phyloP scores from a whole-genome alignment of 352 stramenopile species.

The Detonula confervacea region DNA sequence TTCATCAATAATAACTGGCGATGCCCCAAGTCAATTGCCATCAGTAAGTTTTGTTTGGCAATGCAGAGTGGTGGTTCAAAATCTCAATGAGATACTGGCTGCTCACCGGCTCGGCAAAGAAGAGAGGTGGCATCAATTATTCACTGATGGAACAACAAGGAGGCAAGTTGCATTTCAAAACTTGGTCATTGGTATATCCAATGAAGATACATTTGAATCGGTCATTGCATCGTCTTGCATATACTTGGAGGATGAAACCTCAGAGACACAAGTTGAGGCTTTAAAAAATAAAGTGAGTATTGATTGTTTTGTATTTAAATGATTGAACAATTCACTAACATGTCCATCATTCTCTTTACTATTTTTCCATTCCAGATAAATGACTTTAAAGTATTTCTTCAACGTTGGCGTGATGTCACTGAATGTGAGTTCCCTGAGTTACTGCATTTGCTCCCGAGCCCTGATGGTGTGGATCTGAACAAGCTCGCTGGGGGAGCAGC shows the following conservation, averaged over 20 bases:
- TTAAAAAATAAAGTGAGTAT: neutral
- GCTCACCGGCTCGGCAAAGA: constrained; percentile 17
- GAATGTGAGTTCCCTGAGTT: neutral
- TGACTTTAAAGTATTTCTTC: neutral
- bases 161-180: constrained; percentile 4
- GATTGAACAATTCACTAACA: neutral
- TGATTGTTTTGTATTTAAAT: neutral
- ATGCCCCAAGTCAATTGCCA: neutral
- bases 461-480: constrained; percentile 7
- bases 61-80: neutral
- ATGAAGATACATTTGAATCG: neutral
- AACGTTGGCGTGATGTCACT: neutral
- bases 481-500: constrained; percentile 5
- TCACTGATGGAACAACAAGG: constrained; percentile 2
- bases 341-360: neutral
- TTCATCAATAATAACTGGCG: neutral
- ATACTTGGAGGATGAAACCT: constrained; percentile 13
- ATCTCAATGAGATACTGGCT: neutral
- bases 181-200: neutral
- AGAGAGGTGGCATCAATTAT: constrained; percentile 10
- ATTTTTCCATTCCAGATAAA: neutral
- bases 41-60: constrained; percentile 1
- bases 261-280: constrained; percentile 5
- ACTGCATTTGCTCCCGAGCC: neutral
- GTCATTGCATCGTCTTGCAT: constrained; percentile 7